A percentile compares a stretch with the other conserved stretches of the same genome.
Evolutionary conservation across 202 grass and related monocot genomes (phyloP).

Genomic region (Zoysia matrella): DNA sequence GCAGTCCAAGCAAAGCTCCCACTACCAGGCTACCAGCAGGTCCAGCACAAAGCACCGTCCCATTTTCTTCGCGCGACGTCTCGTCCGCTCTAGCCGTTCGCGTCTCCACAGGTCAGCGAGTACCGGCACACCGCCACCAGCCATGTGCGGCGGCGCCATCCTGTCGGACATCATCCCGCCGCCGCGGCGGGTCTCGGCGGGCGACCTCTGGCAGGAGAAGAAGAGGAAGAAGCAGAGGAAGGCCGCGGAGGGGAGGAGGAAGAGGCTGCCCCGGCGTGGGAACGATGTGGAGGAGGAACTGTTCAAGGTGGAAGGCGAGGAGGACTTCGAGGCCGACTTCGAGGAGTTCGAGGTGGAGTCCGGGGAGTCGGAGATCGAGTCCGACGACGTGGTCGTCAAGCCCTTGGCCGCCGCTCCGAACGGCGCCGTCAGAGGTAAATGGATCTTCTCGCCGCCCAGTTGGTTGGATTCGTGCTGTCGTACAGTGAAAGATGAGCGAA

Average conservation of each 20-base stretch:
- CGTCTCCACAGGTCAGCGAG: not conserved
- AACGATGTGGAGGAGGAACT: constrained; percentile 5
- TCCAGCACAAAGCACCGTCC: not conserved
- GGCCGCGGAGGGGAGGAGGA: not conserved
- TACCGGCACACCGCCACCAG: constrained; percentile 2
- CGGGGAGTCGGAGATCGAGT: constrained; percentile 54
- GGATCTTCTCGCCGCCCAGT: not conserved
- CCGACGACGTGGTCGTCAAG: constrained; percentile 48
- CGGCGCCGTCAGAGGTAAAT: constrained; percentile 46
- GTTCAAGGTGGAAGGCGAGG: constrained; percentile 8
- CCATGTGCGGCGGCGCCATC: constrained; percentile 88
- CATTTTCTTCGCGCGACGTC: constrained; percentile 1
- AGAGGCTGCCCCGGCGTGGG: not conserved
- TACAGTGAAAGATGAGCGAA: not conserved
- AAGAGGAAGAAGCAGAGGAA: constrained; percentile 31
- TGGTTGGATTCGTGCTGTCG: not conserved
- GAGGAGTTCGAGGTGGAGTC: constrained; percentile 46
- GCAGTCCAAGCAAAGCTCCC: not conserved
- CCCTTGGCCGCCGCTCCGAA: constrained; percentile 21
- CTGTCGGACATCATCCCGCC: constrained; percentile 61
- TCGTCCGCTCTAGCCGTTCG: not conserved
- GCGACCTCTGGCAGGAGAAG: constrained; percentile 51
- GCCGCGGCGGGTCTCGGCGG: constrained; percentile 48
- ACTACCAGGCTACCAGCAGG: too few species aligned
- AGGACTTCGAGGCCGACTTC: constrained; percentile 60